Conservation (phyloP, 2,329 filamentous ascomycete species). For the Verticillium tricorpus region DNA sequence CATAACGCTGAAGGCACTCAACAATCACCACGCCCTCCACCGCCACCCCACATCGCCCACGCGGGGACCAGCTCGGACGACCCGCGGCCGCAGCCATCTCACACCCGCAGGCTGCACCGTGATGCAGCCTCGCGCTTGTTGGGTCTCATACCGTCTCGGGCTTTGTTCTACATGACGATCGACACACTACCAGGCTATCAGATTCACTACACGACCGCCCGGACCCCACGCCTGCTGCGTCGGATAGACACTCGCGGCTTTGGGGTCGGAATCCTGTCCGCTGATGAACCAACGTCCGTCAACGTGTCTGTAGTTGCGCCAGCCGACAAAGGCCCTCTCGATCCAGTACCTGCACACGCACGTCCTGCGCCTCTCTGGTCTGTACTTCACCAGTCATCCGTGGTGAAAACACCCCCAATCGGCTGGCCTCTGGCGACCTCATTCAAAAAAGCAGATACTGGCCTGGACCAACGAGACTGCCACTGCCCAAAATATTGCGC, state of each 20-base stretch:
- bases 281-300: background rate
- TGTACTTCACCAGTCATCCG: background rate
- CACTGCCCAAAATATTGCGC: background rate
- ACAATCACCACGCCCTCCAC: background rate
- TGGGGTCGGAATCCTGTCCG: background rate
- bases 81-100: constrained; percentile 7
- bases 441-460: background rate
- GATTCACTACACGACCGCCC: constrained; percentile 5
- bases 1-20: background rate
- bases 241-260: constrained; percentile 5
- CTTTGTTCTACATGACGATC: constrained; percentile 7
- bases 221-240: constrained; percentile 6
- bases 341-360: background rate
- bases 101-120: constrained; percentile 3
- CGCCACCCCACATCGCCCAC: background rate
- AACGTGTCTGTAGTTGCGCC: constrained; percentile 1
- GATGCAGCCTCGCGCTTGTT: constrained; percentile 4
- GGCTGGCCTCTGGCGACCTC: no score
- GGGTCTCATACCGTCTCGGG: constrained; percentile 2
- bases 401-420: background rate
- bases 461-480: background rate
- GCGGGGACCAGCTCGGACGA: constrained; percentile 3
- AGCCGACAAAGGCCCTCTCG: constrained; percentile 1
- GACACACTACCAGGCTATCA: background rate
- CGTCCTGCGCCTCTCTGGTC: background rate